phyloP scores from a whole-genome alignment of 2,329 filamentous ascomycete genomes.

The Fusarium stilboides region DNA sequence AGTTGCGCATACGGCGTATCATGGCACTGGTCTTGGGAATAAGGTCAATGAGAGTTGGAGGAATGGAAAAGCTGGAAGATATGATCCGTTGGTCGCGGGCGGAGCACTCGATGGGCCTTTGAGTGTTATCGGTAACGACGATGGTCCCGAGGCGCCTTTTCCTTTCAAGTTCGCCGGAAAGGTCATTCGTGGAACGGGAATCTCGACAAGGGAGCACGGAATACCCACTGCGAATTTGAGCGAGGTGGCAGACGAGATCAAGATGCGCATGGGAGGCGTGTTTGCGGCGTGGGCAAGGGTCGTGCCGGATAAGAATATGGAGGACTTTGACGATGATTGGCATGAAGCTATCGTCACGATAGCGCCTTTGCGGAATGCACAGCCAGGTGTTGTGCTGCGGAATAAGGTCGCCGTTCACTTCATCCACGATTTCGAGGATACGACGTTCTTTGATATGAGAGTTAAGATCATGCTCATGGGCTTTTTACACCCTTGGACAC shows the following conservation, averaged over 20 bases:
- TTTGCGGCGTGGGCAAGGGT: slow-evolving; percentile 76
- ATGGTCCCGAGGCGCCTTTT: slow-evolving; percentile 68
- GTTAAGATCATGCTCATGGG: slow-evolving; percentile 73
- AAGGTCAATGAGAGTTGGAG: slow-evolving; percentile 54
- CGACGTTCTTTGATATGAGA: slow-evolving; percentile 58
- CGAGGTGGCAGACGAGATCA: slow-evolving; percentile 67
- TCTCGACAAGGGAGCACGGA: slow-evolving; percentile 58
- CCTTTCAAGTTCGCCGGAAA: slow-evolving; percentile 67
- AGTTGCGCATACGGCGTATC: slow-evolving; percentile 59
- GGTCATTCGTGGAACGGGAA: slow-evolving; percentile 62
- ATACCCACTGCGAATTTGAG: slow-evolving; percentile 69
- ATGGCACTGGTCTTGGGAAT: slow-evolving; percentile 47
- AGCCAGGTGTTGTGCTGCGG: slow-evolving; percentile 63
- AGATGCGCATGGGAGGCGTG: slow-evolving; percentile 70
- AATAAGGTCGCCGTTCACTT: slow-evolving; percentile 69
- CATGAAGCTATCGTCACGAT: slow-evolving; percentile 72
- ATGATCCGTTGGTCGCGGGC: slow-evolving; percentile 55
- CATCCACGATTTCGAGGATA: slow-evolving; percentile 64
- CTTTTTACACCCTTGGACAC: slow-evolving; percentile 62
- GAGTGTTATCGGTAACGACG: slow-evolving; percentile 62
- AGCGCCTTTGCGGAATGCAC: slow-evolving; percentile 63
- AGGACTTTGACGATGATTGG: slow-evolving; percentile 65
- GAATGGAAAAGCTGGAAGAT: slow-evolving; percentile 57
- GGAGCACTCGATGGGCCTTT: slow-evolving; percentile 53
- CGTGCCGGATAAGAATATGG: slow-evolving; percentile 51